A percentile compares a stretch with the other conserved stretches of the same genome.
These are phyloP conservation scores for Penicillium psychrosexuale DNA, from an alignment of 2,329 filamentous ascomycete genomes.

Conservation along the genomic window DNA sequence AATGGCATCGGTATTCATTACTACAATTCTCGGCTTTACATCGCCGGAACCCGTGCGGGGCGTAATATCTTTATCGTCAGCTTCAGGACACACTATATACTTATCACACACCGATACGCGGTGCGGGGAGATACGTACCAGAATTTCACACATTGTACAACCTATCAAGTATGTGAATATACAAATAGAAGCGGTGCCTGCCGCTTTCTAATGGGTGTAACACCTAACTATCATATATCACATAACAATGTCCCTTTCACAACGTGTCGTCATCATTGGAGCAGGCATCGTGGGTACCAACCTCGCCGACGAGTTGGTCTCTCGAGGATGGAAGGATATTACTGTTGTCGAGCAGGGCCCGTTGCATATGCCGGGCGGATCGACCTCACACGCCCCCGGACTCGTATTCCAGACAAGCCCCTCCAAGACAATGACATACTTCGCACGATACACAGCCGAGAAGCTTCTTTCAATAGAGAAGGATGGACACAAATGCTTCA, in stretches of 20 bases:
- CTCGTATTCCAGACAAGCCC: conserved; percentile 62
- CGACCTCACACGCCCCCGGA: conserved; percentile 63
- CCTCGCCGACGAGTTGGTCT: conserved; percentile 61
- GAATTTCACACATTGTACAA: conserved; percentile 4
- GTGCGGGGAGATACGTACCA: background rate
- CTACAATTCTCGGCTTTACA: conserved; percentile 6
- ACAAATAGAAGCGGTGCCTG: background rate
- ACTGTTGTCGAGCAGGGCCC: conserved; percentile 65
- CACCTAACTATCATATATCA: background rate
- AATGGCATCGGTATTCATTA: background rate
- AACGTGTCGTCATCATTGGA: conserved; percentile 58
- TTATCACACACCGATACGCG: background rate
- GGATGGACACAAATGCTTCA: conserved; percentile 53
- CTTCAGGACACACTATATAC: background rate
- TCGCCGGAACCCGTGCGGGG: conserved; percentile 12
- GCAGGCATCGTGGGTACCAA: conserved; percentile 65
- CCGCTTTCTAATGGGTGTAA: background rate
- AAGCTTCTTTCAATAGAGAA: conserved; percentile 56
- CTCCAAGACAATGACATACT: conserved; percentile 49
- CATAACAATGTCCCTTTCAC: conserved; percentile 33
- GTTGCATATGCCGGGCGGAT: conserved; percentile 60
- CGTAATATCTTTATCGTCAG: conserved; percentile 2
- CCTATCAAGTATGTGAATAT: background rate
- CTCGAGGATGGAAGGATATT: conserved; percentile 61
- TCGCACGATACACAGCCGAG: conserved; percentile 61